Percentiles rank a stretch among this genome's conserved stretches.
Evolutionary conservation across 805 yeast species (phyloP).

Genomic region (Starmerella ratchasimensis): DNA sequence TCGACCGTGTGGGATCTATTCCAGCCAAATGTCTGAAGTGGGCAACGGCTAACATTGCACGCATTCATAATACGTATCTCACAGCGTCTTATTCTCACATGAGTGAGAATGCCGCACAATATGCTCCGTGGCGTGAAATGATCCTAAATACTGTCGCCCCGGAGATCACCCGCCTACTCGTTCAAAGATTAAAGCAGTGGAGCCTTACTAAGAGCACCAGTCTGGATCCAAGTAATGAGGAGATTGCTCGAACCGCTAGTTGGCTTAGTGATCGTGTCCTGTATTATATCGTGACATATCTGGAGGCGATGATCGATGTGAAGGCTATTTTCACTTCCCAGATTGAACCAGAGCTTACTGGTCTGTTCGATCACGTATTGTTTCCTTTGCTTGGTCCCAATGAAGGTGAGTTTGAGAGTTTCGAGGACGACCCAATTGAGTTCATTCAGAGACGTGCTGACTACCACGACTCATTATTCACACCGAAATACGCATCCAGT

Average conservation of each 20-base stretch:
- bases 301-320: constrained; percentile 46
- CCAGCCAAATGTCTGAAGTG: constrained; percentile 62
- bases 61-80: constrained; percentile 61
- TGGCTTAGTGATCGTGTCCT: constrained; percentile 62
- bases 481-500: constrained; percentile 72
- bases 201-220: constrained; percentile 41
- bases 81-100: constrained; percentile 12
- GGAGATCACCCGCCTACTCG: constrained; percentile 48
- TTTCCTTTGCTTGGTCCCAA: constrained; percentile 64
- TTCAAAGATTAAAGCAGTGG: constrained; percentile 63
- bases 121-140: constrained; percentile 44
- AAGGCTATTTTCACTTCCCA: constrained; percentile 48
- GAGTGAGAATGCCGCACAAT: constrained; percentile 31
- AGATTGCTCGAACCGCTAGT: not conserved
- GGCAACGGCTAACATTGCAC: constrained; percentile 65
- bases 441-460: constrained; percentile 65
- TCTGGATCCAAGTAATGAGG: not conserved
- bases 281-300: constrained; percentile 49
- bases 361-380: constrained; percentile 55
- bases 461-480: constrained; percentile 40
- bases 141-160: constrained; percentile 56
- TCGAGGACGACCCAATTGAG: constrained; percentile 79
- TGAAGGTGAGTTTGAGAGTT: constrained; percentile 52
- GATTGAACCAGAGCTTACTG: constrained; percentile 50
- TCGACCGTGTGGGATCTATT: constrained; percentile 41